Evolutionary conservation across 1,284 basidiomycete species (phyloP).

Genomic region (Schizophyllum amplum): DNA sequence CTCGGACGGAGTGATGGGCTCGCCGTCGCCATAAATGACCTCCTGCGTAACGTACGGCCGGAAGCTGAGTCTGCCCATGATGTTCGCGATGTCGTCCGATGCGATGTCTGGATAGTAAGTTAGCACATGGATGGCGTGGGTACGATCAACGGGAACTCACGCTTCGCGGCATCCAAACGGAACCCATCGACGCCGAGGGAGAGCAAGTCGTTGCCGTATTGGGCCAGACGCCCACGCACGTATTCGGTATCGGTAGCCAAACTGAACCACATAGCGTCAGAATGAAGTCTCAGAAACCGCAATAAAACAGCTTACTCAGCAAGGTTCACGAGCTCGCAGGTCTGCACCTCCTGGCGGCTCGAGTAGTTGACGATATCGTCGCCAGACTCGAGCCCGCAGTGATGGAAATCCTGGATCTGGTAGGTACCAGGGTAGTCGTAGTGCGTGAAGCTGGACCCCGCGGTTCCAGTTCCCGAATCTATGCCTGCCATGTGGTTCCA

Average conservation of each 20-base stretch:
- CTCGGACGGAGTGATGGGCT: constrained; percentile 46
- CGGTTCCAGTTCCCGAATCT: constrained; percentile 42
- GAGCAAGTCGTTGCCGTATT: constrained; percentile 53
- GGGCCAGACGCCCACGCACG: constrained; percentile 43
- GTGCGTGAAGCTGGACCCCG: constrained; percentile 44
- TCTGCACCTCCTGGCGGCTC: constrained; percentile 47
- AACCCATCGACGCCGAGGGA: constrained; percentile 59
- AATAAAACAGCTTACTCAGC: constrained; percentile 39
- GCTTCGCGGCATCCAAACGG: constrained; percentile 60
- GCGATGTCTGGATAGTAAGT: constrained; percentile 33
- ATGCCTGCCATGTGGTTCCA: constrained; percentile 59
- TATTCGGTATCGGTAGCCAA: constrained; percentile 55
- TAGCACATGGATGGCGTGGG: background rate
- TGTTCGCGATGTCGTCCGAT: constrained; percentile 44
- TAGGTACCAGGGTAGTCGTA: constrained; percentile 55
- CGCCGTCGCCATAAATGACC: constrained; percentile 44
- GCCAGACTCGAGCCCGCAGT: constrained; percentile 45
- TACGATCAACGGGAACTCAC: constrained; percentile 24
- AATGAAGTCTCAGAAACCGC: background rate
- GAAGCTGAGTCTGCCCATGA: constrained; percentile 33
- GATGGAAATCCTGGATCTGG: constrained; percentile 48
- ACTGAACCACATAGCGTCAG: constrained; percentile 19
- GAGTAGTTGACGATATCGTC: constrained; percentile 51
- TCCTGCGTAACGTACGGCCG: constrained; percentile 52
- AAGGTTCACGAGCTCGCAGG: constrained; percentile 47